These are phyloP conservation scores for Quercus ilex DNA, from an alignment of 306 rosid genomes.

Conservation along the genomic window DNA sequence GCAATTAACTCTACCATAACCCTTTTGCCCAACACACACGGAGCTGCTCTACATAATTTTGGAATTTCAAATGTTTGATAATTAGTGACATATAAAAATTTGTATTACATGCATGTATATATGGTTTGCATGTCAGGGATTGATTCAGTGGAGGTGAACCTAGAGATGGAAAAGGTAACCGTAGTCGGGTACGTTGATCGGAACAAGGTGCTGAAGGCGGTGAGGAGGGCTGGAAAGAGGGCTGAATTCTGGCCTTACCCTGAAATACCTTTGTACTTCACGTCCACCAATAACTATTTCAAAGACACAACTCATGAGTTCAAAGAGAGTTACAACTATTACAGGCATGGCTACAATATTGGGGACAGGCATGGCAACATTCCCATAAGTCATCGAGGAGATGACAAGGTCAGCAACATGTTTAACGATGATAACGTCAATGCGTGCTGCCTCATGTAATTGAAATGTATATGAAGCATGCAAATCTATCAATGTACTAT, in stretches of 20 bases:
- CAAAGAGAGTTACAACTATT: constrained; percentile 82
- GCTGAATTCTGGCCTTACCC: constrained; percentile 95
- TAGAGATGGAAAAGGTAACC: constrained; percentile 69
- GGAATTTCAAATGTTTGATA: no score
- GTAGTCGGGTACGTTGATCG: constrained; percentile 71
- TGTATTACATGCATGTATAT: no score
- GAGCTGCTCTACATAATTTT: no score
- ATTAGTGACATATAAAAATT: no score
- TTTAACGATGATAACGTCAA: constrained; percentile 92
- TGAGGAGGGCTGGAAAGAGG: constrained; percentile 83
- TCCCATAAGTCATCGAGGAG: constrained; percentile 70
- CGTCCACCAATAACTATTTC: constrained; percentile 60
- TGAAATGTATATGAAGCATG: background rate
- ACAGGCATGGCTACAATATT: constrained; percentile 81
- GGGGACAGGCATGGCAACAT: constrained; percentile 73
- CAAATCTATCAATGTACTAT: background rate
- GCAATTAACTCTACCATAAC: no score
- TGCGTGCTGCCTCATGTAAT: constrained; percentile 79
- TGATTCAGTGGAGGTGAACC: constrained; percentile 73
- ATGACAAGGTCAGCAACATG: constrained; percentile 90
- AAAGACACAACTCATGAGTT: constrained; percentile 70
- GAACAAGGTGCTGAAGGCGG: constrained; percentile 78
- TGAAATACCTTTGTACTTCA: constrained; percentile 73
- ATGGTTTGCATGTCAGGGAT: constrained; percentile 42
- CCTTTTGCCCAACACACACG: no score